Evolutionary conservation across 768 basidiomycete genomes (phyloP).

Genomic region (Amanita inopinata): DNA sequence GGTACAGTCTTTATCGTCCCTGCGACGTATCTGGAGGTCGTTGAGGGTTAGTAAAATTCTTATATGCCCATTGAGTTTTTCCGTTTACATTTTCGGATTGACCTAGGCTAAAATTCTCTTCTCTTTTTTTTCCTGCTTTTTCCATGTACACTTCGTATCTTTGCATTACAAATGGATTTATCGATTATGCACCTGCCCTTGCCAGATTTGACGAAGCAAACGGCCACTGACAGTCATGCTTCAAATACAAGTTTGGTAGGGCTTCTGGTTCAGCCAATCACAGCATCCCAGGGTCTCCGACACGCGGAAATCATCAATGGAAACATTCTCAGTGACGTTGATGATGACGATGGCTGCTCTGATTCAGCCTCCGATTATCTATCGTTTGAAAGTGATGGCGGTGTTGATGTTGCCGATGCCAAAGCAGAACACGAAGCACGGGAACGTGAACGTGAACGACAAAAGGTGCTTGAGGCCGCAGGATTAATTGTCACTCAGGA

Average conservation of each 20-base stretch:
- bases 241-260: neutral
- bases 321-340: slow-evolving; percentile 9
- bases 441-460: slow-evolving; percentile 64
- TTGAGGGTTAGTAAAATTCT: slow-evolving; percentile 75
- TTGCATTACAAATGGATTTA: slow-evolving; percentile 20
- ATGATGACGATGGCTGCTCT: slow-evolving; percentile 17
- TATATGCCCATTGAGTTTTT: slow-evolving; percentile 42
- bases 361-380: slow-evolving; percentile 31
- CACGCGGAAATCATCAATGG: slow-evolving; percentile 19
- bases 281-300: slow-evolving; percentile 7
- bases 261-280: slow-evolving; percentile 7
- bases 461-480: slow-evolving; percentile 79
- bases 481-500: slow-evolving; percentile 71
- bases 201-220: slow-evolving; percentile 2
- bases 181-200: neutral
- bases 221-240: neutral
- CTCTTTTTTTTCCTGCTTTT: slow-evolving; percentile 44
- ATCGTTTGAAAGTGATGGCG: slow-evolving; percentile 27
- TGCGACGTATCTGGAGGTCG: slow-evolving; percentile 79
- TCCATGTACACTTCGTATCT: slow-evolving; percentile 33
- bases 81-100: slow-evolving; percentile 45
- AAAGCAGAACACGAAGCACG: slow-evolving; percentile 48
- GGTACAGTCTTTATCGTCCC: slow-evolving; percentile 88
- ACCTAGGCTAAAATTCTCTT: slow-evolving; percentile 74
- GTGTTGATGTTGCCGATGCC: slow-evolving; percentile 24